Base-by-base conservation (phyloP, 2,329 filamentous ascomycete species). In the Colletotrichum agaves region DNA sequence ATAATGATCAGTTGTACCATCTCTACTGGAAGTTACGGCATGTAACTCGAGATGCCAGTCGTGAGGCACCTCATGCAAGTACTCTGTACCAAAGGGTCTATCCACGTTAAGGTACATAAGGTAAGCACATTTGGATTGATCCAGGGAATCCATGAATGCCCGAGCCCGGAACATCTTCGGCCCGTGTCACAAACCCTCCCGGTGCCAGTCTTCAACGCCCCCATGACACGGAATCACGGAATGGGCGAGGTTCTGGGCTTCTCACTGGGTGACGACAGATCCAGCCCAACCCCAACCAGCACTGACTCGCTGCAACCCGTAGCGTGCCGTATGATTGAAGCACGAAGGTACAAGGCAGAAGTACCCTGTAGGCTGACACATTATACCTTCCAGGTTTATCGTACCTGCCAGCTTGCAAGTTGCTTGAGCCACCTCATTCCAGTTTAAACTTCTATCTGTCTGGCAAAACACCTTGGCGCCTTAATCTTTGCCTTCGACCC, bases 331-430 rank as follows among this genome's bases (percentile, higher is more conserved):
- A 43, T 56, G 55, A 58, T 27, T 35, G 50, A 43, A 64, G 47
- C 21, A 33, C 15, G 23, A 46, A 23, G 49, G 43, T 65, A 64
- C 64, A 50, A 63, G 52, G 44, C 35, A 44, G 39, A 35, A 63
- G 31, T 58, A 53, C 39, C 60, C 23, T n/a, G 31, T 58, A 53
- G 33, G 52, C 23, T n/a, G 58, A 50, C 19, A 52, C 33, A 52
- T 52, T 39, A 50, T 50, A 47, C 60, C 47, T 41, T n/a, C n/a
- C n/a, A n/a, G n/a, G n/a, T n/a, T 47, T 41, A 53, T 41, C 55
- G 66, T 67, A 69, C 52, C 65, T 69, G 66, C 69, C 66, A 70
- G 69, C 66, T 70, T 70, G 69, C 69, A 66, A 37, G 23, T 52
- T 50, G 47, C 47, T 68, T 50, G 46, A 56, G 61, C 50, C 56